phyloP scores from a whole-genome alignment of 2,329 filamentous ascomycete genomes.

The Aspergillus carbonarius region DNA sequence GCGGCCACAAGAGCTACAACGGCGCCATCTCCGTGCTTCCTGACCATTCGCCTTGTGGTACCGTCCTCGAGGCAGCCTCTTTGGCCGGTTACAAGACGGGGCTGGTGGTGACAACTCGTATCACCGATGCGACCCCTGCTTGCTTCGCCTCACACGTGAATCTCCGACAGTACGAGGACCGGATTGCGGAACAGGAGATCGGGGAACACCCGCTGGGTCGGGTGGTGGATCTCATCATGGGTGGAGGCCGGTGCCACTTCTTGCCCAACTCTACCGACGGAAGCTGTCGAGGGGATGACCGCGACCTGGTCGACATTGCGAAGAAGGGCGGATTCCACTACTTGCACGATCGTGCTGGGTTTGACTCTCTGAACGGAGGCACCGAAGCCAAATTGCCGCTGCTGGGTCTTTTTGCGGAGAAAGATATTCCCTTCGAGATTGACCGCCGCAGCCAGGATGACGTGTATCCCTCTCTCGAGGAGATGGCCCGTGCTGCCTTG shows the following conservation, averaged over 20 bases:
- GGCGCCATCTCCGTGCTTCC: constrained; percentile 89
- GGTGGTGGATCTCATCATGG: constrained; percentile 87
- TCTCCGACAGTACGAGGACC: constrained; percentile 75
- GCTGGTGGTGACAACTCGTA: constrained; percentile 87
- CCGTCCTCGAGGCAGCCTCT: constrained; percentile 90
- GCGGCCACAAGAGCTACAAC: constrained; percentile 92
- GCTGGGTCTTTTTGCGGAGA: constrained; percentile 77
- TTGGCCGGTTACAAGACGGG: constrained; percentile 88
- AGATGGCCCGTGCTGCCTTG: constrained; percentile 85
- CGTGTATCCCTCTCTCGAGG: constrained; percentile 81
- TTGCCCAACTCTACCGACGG: constrained; percentile 74
- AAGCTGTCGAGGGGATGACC: constrained; percentile 77
- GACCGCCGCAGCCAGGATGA: constrained; percentile 78
- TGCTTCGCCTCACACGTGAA: constrained; percentile 91
- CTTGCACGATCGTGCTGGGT: constrained; percentile 67
- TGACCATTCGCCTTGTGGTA: constrained; percentile 83
- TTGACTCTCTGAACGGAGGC: constrained; percentile 71
- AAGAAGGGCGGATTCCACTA: constrained; percentile 80
- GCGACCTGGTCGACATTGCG: constrained; percentile 73
- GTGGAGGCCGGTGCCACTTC: constrained; percentile 91
- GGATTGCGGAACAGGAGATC: constrained; percentile 88
- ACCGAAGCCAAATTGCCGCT: constrained; percentile 71
- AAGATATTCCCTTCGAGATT: constrained; percentile 89
- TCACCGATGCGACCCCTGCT: constrained; percentile 94
- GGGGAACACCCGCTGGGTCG: constrained; percentile 83